Percentiles rank a stretch among this genome's conserved stretches.
Evolutionary conservation across 805 yeast genomes (phyloP).

Genomic region (Suhomyces tanzawaensis): DNA sequence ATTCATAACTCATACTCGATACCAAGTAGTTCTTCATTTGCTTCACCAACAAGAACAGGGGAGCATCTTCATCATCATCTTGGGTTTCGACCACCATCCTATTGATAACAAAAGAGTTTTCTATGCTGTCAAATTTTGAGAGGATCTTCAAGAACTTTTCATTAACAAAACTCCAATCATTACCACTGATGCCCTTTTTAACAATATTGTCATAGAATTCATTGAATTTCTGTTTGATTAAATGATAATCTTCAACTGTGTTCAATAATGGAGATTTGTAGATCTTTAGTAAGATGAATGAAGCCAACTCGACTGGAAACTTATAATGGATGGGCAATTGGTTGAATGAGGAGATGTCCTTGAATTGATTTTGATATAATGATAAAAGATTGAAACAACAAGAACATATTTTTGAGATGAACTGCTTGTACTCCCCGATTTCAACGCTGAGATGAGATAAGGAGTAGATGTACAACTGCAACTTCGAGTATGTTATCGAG

Average conservation of each 20-base stretch:
- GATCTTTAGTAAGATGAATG: conserved; percentile 31
- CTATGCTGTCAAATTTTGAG: conserved; percentile 21
- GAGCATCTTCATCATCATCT: conserved; percentile 5
- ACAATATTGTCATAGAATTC: conserved; percentile 18
- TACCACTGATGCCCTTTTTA: conserved; percentile 11
- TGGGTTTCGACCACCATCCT: conserved; percentile 10
- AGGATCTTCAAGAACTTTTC: conserved; percentile 22
- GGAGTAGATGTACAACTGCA: conserved; percentile 38
- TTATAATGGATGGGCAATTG: conserved; percentile 42
- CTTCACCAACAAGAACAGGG: conserved; percentile 29
- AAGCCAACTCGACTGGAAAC: conserved; percentile 35
- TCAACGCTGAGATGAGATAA: conserved; percentile 24
- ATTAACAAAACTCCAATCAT: conserved; percentile 24
- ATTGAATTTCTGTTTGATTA: conserved; percentile 23
- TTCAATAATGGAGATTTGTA: conserved; percentile 31
- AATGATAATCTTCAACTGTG: conserved; percentile 22
- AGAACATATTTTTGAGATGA: conserved; percentile 25
- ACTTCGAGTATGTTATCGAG: conserved; percentile 35
- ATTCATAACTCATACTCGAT: conserved; percentile 36
- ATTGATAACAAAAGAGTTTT: conserved; percentile 13
- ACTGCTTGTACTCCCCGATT: conserved; percentile 26
- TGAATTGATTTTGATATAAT: conserved; percentile 22
- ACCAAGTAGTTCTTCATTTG: conserved; percentile 35
- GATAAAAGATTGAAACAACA: conserved; percentile 24
- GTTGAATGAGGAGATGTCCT: conserved; percentile 18